These are phyloP conservation scores for Ogataea degrootiae DNA, from an alignment of 805 yeast species.

Conservation along the genomic window DNA sequence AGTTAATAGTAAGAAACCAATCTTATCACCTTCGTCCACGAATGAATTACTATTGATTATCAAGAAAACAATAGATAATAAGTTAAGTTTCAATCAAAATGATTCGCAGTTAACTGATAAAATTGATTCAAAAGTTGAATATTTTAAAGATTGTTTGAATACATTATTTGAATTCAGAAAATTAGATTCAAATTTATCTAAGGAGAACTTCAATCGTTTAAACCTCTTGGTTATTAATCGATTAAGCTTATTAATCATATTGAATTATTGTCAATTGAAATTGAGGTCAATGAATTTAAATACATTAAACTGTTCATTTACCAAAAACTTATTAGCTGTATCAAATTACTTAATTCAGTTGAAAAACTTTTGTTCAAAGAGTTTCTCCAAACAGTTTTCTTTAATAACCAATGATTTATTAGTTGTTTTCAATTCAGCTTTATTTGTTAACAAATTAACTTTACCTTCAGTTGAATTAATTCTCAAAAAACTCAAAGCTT, in stretches of 20 bases:
- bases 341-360: conserved; percentile 11
- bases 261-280: conserved; percentile 12
- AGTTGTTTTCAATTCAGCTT: conserved; percentile 5
- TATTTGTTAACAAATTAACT: neutral
- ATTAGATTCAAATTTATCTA: conserved; percentile 5
- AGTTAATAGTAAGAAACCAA: conserved; percentile 10
- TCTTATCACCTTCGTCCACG: conserved; percentile 1
- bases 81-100: conserved; percentile 4
- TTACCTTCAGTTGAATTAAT: too few relatives aligned
- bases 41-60: neutral
- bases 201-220: neutral
- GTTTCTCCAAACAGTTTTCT: neutral
- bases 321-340: conserved; percentile 6
- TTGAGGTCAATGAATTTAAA: conserved; percentile 7
- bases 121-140: conserved; percentile 4
- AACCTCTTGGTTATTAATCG: conserved; percentile 6
- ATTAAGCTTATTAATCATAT: conserved; percentile 7
- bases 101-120: conserved; percentile 6
- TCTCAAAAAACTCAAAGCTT: too few relatives aligned
- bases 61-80: conserved; percentile 2
- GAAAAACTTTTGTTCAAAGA: neutral
- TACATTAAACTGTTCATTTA: conserved; percentile 3
- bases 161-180: conserved; percentile 7
- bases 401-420: neutral
- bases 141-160: conserved; percentile 7